Conservation (phyloP, 2,329 filamentous ascomycete genomes). For the Basipetospora chlamydospora region DNA sequence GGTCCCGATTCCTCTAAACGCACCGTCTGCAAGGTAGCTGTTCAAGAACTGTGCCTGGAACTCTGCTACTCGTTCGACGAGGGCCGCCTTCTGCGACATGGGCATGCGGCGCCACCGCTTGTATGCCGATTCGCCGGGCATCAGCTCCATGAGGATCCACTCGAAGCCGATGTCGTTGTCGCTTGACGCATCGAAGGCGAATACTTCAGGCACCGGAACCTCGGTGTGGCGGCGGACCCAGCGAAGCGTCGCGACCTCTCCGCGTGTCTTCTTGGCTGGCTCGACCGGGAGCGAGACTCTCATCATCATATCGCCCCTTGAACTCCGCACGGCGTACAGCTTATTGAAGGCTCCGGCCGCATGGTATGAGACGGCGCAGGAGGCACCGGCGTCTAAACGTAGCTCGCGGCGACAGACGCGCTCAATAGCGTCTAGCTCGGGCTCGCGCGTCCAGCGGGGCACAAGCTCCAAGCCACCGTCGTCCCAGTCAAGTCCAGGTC, state of each 20-base stretch:
- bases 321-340: conserved; percentile 9
- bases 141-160: conserved; percentile 23
- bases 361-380: conserved; percentile 6
- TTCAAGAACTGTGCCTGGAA: conserved; percentile 16
- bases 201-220: conserved; percentile 19
- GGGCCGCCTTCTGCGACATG: conserved; percentile 15
- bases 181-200: conserved; percentile 16
- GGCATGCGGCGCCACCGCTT: conserved; percentile 15
- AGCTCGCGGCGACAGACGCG: background rate
- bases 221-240: conserved; percentile 16
- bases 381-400: background rate
- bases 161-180: conserved; percentile 24
- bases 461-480: background rate
- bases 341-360: conserved; percentile 13
- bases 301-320: conserved; percentile 12
- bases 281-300: conserved; percentile 22
- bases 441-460: background rate
- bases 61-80: conserved; percentile 16
- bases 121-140: conserved; percentile 13
- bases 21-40: no score
- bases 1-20: no score
- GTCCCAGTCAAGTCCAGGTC: background rate
- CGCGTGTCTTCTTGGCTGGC: conserved; percentile 19
- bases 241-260: conserved; percentile 24
- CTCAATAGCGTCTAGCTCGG: background rate